Conservation (phyloP, 129 eudicot genomes). For the Flaveria trinervia region DNA sequence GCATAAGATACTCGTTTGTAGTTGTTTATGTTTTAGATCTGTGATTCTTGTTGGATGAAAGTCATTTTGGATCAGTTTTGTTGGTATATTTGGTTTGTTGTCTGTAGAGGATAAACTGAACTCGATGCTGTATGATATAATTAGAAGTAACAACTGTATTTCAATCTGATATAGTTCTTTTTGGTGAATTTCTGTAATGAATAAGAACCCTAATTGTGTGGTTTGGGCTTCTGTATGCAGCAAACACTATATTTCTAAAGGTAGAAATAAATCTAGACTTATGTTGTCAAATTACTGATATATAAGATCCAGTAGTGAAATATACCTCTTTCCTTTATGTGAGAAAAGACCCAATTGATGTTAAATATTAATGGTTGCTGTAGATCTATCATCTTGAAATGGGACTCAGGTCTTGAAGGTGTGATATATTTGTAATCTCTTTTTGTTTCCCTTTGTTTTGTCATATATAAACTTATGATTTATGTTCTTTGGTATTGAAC, state of each 20-base stretch:
- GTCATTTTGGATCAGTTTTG: background rate
- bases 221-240: conserved; percentile 16
- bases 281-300: conserved; percentile 10
- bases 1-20: background rate
- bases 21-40: background rate
- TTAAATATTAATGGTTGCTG: background rate
- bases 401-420: background rate
- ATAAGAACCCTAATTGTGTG: background rate
- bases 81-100: background rate
- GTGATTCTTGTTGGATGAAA: no score
- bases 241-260: background rate
- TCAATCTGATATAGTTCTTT: background rate
- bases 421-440: background rate
- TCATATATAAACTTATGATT: conserved; percentile 3
- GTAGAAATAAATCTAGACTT: conserved; percentile 9
- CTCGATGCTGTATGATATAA: conserved; percentile 10
- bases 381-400: background rate
- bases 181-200: background rate
- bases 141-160: conserved; percentile 12
- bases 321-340: background rate
- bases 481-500: background rate
- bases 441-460: background rate
- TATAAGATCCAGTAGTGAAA: background rate
- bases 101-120: background rate
- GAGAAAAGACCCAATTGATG: no score